Evolutionary conservation across 1,284 basidiomycete species (phyloP), one percentile per base, ranked within the genome.

Genomic region (Ustilago nuda): DNA sequence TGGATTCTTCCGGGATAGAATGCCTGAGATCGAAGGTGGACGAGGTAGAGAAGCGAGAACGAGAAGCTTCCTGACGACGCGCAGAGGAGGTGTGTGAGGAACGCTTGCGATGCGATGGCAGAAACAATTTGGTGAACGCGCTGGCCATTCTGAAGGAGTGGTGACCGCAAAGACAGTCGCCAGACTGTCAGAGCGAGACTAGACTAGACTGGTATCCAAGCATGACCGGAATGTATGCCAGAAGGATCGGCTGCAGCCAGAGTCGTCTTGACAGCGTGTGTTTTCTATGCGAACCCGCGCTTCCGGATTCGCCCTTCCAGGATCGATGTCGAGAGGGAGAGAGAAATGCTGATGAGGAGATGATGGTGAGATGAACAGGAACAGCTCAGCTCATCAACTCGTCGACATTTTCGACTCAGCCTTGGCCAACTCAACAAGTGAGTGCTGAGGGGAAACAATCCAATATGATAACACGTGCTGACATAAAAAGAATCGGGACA

Each of bases 51-150:
- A 71, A 66, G 43, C 68, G 68, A 19, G 61, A 15, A 3, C 67
- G 56, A 23, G 56, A 30, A 17, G 68, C 27, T 19, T 71, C 68
- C 23, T 65, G 68, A 33, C 56, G 68, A 45, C 68, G 62, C 45
- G 67, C 55, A 15, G 61, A 61, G 6, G 62, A 63, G 12, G 63
- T 35, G 52, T 39, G 63, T 52, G 57, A 61, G 32, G 50, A 45
- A 6, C 61, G 55, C 43, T 73, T 73, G 51, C 71, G 71, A 17
- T 73, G 61, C 5, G 64, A 59, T 2, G 65, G 61, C 37, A 62
- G 61, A 41, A 73, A 73, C 57, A 73, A 65, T 55, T 62, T 61
- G 30, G 71, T 61, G 71, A 67, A 73, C 0, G 71, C 71, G 58
- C 71, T 73, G 1, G 71, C 71, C 71, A 73, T 73, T 39, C 30